Base-by-base conservation (phyloP, 768 basidiomycete genomes). In the Sarcodon aspratus region DNA sequence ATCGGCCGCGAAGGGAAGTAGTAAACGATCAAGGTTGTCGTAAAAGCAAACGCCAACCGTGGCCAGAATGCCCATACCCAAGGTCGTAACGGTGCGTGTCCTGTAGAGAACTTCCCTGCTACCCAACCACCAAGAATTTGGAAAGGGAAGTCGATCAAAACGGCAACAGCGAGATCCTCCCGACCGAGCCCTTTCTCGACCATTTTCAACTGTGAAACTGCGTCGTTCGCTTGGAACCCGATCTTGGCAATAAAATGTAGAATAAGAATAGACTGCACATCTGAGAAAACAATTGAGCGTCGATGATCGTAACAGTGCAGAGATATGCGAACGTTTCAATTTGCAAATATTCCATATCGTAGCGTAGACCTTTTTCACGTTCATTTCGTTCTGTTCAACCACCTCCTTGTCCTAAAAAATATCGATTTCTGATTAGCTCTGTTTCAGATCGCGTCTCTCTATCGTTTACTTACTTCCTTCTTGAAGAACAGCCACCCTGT, bases 131-230 rank as follows among this genome's bases (percentile, higher is more conserved):
- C 93, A 49, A 87, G 60, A 46, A 99, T 91, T 70, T 98, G 94
- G 68, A 96, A 95, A 2, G 96, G 96, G 57, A 98, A 97, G 65
- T 99, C 96, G 54, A 98, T 85, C 36, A 98, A 78, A 40, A 95
- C 94, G 3, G 91, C 85, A 12, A 93, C 73, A n/a, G 96, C 93
- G 36, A 98, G 74, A 57, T 99, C 96, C 69, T 98, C 96, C 36
- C 93, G 85, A 50, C 82, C 85, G 48, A 99, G 74, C 1, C 96
- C 96, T 61, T 98, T 98, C 64, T 99, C 96, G 38, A 99, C 85
- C 68, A 98, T 78, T 61, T 99, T 99, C 40, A 98, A 74, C 18
- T 78, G 81, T 3, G 90, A 92, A 10, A 83, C 87, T 6, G 91
- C 85, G 43, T 98, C 96, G 65, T 92, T 91, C 21, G 91, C 89